phyloP scores from a whole-genome alignment of 129 eudicot species.

The Centella asiatica region DNA sequence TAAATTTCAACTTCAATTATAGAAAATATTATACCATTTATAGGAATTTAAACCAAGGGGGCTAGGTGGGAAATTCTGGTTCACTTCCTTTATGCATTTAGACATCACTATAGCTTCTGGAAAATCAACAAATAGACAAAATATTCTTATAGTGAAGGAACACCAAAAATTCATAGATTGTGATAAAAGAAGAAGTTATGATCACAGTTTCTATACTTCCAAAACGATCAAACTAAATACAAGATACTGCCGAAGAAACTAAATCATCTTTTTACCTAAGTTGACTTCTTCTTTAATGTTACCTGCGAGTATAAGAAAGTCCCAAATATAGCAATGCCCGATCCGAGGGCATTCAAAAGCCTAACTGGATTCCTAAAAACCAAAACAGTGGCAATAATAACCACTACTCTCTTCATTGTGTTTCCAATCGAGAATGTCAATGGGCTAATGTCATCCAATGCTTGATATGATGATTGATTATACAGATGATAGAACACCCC shows the following conservation, averaged over 20 bases:
- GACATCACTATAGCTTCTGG: too few species aligned
- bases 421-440: conserved; percentile 88
- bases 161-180: too few species aligned
- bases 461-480: conserved; percentile 89
- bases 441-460: conserved; percentile 96
- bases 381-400: conserved; percentile 70
- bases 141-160: too few species aligned
- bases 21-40: too few species aligned
- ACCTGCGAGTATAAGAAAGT: conserved; percentile 97
- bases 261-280: conserved; percentile 53
- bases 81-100: too few species aligned
- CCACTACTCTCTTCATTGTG: conserved; percentile 98
- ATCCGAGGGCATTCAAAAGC: conserved; percentile 93
- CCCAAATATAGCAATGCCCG: conserved; percentile 88
- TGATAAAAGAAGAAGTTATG: too few species aligned
- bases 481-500: conserved; percentile 94
- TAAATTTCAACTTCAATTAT: too few species aligned
- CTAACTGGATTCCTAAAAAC: conserved; percentile 92
- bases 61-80: too few species aligned
- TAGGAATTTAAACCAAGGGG: too few species aligned
- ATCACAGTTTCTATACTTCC: too few species aligned
- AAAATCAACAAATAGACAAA: too few species aligned
- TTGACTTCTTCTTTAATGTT: conserved; percentile 61
- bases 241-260: conserved; percentile 5
- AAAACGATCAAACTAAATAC: too few species aligned